These are phyloP conservation scores for Cyberlindnera subsufficiens DNA, from an alignment of 805 yeast genomes.

Conservation along the genomic window DNA sequence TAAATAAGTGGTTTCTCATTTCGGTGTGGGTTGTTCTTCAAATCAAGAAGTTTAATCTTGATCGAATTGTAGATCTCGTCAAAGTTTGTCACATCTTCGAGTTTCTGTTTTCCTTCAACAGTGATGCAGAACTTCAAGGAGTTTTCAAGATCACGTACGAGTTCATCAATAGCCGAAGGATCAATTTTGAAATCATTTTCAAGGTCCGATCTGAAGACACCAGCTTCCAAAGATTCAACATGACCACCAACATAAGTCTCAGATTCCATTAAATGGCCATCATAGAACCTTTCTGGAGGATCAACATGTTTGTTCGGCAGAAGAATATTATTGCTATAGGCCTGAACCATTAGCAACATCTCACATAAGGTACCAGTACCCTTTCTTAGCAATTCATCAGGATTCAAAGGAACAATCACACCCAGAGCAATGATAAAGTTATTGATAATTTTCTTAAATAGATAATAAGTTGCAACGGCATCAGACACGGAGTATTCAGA, in stretches of 20 bases:
- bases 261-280: conserved; percentile 88
- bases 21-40: conserved; percentile 59
- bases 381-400: conserved; percentile 91
- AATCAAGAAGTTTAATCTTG: conserved; percentile 43
- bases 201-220: conserved; percentile 91
- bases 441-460: conserved; percentile 94
- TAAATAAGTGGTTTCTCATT: conserved; percentile 81
- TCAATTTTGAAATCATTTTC: conserved; percentile 71
- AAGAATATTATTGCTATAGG: conserved; percentile 68
- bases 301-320: conserved; percentile 93
- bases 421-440: conserved; percentile 95
- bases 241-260: conserved; percentile 99
- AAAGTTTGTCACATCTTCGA: conserved; percentile 77
- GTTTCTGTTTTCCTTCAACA: conserved; percentile 66
- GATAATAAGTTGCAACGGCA: conserved; percentile 96
- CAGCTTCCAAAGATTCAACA: conserved; percentile 96
- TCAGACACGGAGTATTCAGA: conserved; percentile 98
- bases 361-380: conserved; percentile 99
- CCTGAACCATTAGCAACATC: conserved; percentile 95
- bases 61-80: conserved; percentile 67
- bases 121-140: conserved; percentile 80
- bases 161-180: conserved; percentile 75
- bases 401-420: conserved; percentile 91
- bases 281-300: conserved; percentile 89
- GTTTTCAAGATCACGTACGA: conserved; percentile 62